Evolutionary conservation across 129 eudicot genomes (phyloP).

Genomic region (Kitagawia praeruptora): DNA sequence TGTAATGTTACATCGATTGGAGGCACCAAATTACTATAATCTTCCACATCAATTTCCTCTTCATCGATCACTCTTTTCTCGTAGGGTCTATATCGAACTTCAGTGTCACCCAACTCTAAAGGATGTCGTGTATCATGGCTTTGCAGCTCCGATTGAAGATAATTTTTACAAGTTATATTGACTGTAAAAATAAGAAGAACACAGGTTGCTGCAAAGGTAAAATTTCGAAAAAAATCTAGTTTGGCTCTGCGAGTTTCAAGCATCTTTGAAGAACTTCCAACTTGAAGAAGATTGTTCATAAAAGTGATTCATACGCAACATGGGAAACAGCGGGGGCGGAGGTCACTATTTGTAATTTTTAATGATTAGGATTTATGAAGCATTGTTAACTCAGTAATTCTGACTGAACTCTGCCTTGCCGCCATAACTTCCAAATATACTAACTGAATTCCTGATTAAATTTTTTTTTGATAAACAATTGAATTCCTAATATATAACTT

Average conservation of each 20-base stretch:
- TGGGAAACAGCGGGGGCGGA: background rate
- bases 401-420: background rate
- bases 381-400: background rate
- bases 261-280: constrained; percentile 4
- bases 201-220: constrained; percentile 15
- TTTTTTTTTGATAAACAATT: background rate
- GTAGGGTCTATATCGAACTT: background rate
- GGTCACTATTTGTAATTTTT: background rate
- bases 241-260: constrained; percentile 13
- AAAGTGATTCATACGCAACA: background rate
- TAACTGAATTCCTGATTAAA: background rate
- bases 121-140: background rate
- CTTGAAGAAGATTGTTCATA: background rate
- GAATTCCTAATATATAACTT: no score
- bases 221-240: constrained; percentile 16
- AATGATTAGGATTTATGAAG: background rate
- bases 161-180: constrained; percentile 15
- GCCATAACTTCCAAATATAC: background rate
- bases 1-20: constrained; percentile 25
- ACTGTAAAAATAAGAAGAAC: constrained; percentile 19
- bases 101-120: background rate
- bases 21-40: constrained; percentile 17
- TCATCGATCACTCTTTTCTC: constrained; percentile 24
- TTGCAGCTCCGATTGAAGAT: constrained; percentile 7
- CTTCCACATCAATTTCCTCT: background rate